Evolutionary conservation across 164 flowering plant species (phyloP).

Genomic region (Protea cynaroides): DNA sequence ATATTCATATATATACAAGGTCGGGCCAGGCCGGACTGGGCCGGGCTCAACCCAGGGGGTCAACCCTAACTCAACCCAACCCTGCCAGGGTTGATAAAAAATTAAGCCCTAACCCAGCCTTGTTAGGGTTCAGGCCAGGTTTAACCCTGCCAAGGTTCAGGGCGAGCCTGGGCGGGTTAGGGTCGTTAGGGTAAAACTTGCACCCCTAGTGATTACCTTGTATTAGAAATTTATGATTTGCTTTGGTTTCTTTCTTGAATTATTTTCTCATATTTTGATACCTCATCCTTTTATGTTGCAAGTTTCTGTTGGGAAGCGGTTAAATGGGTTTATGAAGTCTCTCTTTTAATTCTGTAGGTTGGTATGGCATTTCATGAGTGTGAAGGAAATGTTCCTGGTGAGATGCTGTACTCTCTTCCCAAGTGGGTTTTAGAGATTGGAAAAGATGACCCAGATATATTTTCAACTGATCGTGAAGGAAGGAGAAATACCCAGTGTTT

Average conservation of each 20-base stretch:
- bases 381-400: conserved; percentile 55
- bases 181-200: too few species aligned
- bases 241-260: conserved; percentile 1
- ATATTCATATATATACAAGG: too few species aligned
- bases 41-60: too few species aligned
- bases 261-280: background rate
- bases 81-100: too few species aligned
- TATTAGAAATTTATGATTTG: background rate
- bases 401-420: conserved; percentile 56
- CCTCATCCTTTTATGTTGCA: background rate
- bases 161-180: too few species aligned
- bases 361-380: conserved; percentile 88
- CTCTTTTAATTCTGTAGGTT: conserved; percentile 39
- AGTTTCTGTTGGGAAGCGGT: conserved; percentile 1
- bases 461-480: conserved; percentile 85
- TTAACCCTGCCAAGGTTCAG: too few species aligned
- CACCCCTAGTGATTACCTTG: too few species aligned
- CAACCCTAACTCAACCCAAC: too few species aligned
- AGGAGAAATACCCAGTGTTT: conserved; percentile 73
- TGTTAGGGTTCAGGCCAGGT: too few species aligned
- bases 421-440: conserved; percentile 89
- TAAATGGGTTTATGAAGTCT: conserved; percentile 1
- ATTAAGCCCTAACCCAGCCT: too few species aligned
- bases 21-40: too few species aligned
- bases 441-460: conserved; percentile 69